Base-by-base conservation (phyloP, 2,329 filamentous ascomycete genomes). In the Juglanconis oblonga region DNA sequence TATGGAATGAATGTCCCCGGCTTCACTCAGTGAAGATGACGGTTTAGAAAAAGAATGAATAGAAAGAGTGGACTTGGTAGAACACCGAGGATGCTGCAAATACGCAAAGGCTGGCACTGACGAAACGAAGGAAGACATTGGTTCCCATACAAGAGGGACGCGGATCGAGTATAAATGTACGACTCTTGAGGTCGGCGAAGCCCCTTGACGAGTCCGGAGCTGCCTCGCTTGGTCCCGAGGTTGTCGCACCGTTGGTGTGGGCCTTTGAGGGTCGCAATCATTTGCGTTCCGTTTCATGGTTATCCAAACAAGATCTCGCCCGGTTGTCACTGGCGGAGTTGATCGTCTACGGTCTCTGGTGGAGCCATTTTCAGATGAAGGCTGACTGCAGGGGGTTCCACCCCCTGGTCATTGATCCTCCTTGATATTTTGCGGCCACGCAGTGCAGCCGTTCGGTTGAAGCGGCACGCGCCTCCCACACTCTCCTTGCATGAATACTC, bases 1-100 rank as follows among this genome's bases (percentile, higher is more conserved):
- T 17, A 10, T 11, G 51, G 13, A 45, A 45, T 40, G 42, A 38
- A 49, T 49, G 55, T 52, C 55, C 31, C 36, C 17, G 44, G 55
- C 55, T 51, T 52, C 55, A 57, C 55, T 14, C 55, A 57, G 55
- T 57, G 55, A 57, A 57, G 55, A 44, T 32, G 14, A 57, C 47
- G 10, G 24, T 3, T 10, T 7, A 42, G 33, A 57, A 57, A 38
- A 44, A 51, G 13, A 48, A 49, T 11, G 44, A 11, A 33, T 48
- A 33, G 35, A 57, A 57, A 52, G 55, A 57, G 6, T 45, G 55
- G 38, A 48, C 54, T 56, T 31, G 54, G 36, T 33, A 38, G 14
- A 36, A 56, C 9, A 56, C 54, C 54, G 45, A 36, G 38, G 9
- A 56, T 14, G 32, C 36, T 57, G 32, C 7, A 31, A 57, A 24